Percentiles rank a stretch among this genome's conserved stretches.
Evolutionary conservation across 768 basidiomycete genomes (phyloP).

Genomic region (Gyrodon lividus): DNA sequence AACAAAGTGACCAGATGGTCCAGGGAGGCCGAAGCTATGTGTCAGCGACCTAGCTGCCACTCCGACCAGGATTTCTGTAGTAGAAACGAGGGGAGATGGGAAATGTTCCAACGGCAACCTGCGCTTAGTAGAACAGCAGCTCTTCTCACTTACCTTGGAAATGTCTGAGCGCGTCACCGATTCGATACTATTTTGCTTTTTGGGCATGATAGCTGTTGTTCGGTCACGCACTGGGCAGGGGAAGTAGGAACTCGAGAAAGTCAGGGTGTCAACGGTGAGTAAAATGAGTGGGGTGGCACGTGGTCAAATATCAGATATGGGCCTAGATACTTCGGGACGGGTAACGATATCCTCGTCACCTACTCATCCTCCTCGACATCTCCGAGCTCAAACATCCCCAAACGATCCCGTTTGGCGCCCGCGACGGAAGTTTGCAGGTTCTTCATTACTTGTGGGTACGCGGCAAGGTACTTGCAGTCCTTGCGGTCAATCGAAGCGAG

Average conservation of each 20-base stretch:
- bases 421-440: constrained; percentile 59
- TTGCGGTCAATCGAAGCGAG: constrained; percentile 78
- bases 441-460: constrained; percentile 68
- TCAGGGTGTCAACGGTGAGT: neutral
- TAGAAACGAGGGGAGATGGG: no score
- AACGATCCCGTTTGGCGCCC: constrained; percentile 70
- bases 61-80: no score
- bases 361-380: constrained; percentile 83
- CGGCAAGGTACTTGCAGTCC: constrained; percentile 65
- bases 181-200: no score
- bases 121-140: no score
- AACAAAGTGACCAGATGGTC: no score
- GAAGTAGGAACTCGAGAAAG: neutral
- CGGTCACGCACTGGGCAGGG: no score
- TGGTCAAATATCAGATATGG: constrained; percentile 12
- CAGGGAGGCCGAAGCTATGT: no score
- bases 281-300: neutral
- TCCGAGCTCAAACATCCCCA: constrained; percentile 90
- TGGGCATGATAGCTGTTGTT: no score
- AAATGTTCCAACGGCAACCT: no score
- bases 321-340: constrained; percentile 16
- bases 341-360: constrained; percentile 10
- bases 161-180: no score
- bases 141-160: no score
- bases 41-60: no score